Conservation (phyloP, 1,139 yeast species). For the Kodamaea fungicola region DNA sequence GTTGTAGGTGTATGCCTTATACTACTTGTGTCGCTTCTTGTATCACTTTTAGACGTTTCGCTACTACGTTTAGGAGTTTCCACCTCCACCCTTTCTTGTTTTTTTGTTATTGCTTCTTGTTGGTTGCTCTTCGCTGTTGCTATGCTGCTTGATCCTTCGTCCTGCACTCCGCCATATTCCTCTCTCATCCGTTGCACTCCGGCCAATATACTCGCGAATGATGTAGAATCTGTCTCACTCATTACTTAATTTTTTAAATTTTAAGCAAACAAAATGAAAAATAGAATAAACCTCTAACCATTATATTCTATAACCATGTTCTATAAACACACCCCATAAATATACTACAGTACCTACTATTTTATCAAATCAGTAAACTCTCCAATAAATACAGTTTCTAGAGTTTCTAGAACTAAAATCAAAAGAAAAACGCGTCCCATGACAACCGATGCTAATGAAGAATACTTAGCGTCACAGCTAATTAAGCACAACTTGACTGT, state of each 20-base stretch:
- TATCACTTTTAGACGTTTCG: neutral
- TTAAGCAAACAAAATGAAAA: no score
- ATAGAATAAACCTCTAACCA: no score
- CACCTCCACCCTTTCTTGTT: neutral
- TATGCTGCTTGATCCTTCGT: neutral
- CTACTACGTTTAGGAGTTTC: neutral
- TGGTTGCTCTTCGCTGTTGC: neutral
- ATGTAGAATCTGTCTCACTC: conserved; percentile 40
- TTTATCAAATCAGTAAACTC: no score
- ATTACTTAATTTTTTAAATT: neutral
- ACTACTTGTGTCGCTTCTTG: no score
- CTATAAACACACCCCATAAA: no score
- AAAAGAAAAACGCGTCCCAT: conserved; percentile 1
- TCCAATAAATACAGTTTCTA: no score
- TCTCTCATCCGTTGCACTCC: conserved; percentile 55
- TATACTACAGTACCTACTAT: no score
- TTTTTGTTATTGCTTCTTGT: neutral
- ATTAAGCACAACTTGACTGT: conserved; percentile 24
- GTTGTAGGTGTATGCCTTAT: no score
- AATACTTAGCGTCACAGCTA: conserved; percentile 24
- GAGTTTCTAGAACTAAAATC: no score
- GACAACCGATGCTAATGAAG: conserved; percentile 9
- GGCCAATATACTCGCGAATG: conserved; percentile 62
- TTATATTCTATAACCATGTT: no score
- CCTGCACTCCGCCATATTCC: conserved; percentile 16